Base-by-base conservation (phyloP, 352 stramenopile genomes). In the Globisporangium barbulae region DNA sequence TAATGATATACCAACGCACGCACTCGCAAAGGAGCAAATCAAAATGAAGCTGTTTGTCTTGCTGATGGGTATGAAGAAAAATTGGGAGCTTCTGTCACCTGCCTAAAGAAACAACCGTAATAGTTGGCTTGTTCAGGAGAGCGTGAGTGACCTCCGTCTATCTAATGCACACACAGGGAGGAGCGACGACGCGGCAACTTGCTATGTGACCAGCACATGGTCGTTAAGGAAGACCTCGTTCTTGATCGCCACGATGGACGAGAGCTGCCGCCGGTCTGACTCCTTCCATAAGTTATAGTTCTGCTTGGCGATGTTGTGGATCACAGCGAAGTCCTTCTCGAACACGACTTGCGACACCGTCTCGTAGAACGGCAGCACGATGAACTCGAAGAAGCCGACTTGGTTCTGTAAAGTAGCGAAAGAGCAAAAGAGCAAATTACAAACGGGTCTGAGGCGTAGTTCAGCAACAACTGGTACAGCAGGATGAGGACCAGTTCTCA, bases 281-380 rank as follows among this genome's bases (percentile, higher is more conserved):
- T 92, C 82, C 76, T 92, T 91, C 85, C 85, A 94, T 69, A 92
- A 70, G 56, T 72, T 91, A 75, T 94, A 94, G 64, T 94, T 94
- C 53, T 83, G 78, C 64, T 91, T 88, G 37, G 84, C 85, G 69
- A 89, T 89, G 71, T 78, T 84, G 64, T 89, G 78, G 67, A 94
- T 94, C 19, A 68, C 59, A 10, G 62, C 63, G 61, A 94, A 94
- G 10, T 91, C 83, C 45, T 79, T 78, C 41, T 81, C 71, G 50
- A 93, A 93, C 33, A 94, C 79, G 17, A 94, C 81, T 65, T 90
- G 76, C 13, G 83, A 77, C 5, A 92, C 80, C 22, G 80, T 89
- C 57, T 94, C 83, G 67, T 90, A 92, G 64, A 91, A 92, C 8
- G 83, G 83, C 39, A 92, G 67, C 41, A 92, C 81, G 61, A 92